Evolutionary conservation across 2,329 filamentous ascomycete species (phyloP).

Genomic region (Ceratocystis harringtonii): DNA sequence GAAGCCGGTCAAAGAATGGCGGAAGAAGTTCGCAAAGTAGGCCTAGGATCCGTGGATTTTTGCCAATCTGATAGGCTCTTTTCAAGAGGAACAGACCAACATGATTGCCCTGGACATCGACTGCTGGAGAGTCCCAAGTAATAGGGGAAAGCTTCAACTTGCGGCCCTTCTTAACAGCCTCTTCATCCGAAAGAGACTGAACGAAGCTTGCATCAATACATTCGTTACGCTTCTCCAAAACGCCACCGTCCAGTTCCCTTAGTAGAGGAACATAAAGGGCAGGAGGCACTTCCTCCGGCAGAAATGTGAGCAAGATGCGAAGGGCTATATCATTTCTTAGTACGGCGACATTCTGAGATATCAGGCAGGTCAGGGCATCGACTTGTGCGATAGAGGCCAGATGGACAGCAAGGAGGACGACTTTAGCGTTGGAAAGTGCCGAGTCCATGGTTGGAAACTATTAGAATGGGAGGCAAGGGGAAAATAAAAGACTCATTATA

Average conservation of each 20-base stretch:
- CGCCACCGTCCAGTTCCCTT: slow-evolving; percentile 37
- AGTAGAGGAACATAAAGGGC: slow-evolving; percentile 47
- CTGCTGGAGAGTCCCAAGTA: slow-evolving; percentile 32
- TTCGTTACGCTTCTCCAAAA: slow-evolving; percentile 26
- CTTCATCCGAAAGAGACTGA: slow-evolving; percentile 42
- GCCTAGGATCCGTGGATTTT: slow-evolving; percentile 55
- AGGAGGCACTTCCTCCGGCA: slow-evolving; percentile 57
- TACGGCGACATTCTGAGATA: slow-evolving; percentile 39
- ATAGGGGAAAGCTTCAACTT: slow-evolving; percentile 51
- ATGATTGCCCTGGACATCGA: slow-evolving; percentile 36
- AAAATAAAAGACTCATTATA: background rate
- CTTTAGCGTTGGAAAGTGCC: slow-evolving; percentile 48
- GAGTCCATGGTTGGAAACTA: slow-evolving; percentile 25
- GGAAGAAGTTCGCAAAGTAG: slow-evolving; percentile 50
- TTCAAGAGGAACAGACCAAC: slow-evolving; percentile 51
- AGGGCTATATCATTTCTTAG: slow-evolving; percentile 51
- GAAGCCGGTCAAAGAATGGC: slow-evolving; percentile 50
- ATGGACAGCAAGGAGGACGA: slow-evolving; percentile 57
- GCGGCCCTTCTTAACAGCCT: slow-evolving; percentile 47
- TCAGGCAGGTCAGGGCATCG: slow-evolving; percentile 43
- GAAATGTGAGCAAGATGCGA: slow-evolving; percentile 58
- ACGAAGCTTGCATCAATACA: slow-evolving; percentile 43
- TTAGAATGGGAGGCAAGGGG: background rate
- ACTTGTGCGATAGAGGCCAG: slow-evolving; percentile 53
- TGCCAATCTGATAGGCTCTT: slow-evolving; percentile 53